These are phyloP conservation scores for Aspergillus quadrilineatus DNA, from an alignment of 2,329 filamentous ascomycete species.

Conservation along the genomic window DNA sequence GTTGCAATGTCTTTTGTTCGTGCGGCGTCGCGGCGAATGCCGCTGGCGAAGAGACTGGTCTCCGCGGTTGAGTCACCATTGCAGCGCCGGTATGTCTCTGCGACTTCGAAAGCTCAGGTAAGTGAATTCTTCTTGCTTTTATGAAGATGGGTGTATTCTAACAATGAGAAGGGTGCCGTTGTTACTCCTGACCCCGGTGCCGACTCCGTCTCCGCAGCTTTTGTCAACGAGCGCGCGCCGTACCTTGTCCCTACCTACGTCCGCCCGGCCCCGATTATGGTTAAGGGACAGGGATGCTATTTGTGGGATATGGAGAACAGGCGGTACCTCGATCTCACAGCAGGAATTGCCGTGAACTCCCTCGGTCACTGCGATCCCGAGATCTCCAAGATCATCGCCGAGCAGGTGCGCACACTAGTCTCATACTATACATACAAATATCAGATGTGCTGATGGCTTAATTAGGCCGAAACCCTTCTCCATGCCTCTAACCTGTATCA, in stretches of 20 bases:
- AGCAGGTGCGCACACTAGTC: slow-evolving; percentile 61
- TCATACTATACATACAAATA: background rate
- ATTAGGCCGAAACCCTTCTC: slow-evolving; percentile 68
- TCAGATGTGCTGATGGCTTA: background rate
- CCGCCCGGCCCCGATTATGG: slow-evolving; percentile 84
- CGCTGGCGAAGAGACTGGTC: slow-evolving; percentile 30
- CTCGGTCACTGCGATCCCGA: slow-evolving; percentile 87
- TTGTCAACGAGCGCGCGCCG: slow-evolving; percentile 72
- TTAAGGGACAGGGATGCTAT: slow-evolving; percentile 81
- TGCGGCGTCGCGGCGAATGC: slow-evolving; percentile 36
- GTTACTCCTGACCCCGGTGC: slow-evolving; percentile 70
- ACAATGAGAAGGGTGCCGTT: slow-evolving; percentile 41
- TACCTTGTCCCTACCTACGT: slow-evolving; percentile 97
- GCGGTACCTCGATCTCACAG: slow-evolving; percentile 90
- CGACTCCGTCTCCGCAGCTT: slow-evolving; percentile 71
- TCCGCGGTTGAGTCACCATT: slow-evolving; percentile 34
- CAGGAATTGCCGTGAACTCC: slow-evolving; percentile 92
- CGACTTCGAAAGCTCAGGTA: slow-evolving; percentile 24
- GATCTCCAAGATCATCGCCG: slow-evolving; percentile 69
- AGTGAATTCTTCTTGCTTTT: slow-evolving; percentile 15
- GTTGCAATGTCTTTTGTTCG: slow-evolving; percentile 33
- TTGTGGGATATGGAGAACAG: slow-evolving; percentile 88
- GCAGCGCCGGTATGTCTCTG: slow-evolving; percentile 35
- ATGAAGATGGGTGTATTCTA: background rate
- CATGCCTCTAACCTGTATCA: slow-evolving; percentile 97